Conservation (phyloP, 768 basidiomycete genomes). For the Aureoboletus auriporus region DNA sequence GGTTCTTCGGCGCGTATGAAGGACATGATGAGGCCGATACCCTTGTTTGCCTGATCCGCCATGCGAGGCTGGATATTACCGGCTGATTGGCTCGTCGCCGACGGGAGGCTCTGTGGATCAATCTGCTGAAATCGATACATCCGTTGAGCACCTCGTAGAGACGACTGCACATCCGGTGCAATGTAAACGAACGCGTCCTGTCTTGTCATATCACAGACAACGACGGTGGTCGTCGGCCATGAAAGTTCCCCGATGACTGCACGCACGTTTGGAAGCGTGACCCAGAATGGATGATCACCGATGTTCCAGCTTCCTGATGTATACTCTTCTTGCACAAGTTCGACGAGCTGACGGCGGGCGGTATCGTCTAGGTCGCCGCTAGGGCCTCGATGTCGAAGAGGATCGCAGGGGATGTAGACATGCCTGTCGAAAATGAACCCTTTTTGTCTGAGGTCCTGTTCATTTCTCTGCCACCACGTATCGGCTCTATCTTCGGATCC, state of each 20-base stretch:
- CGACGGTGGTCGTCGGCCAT: constrained; percentile 19
- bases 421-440: constrained; percentile 25
- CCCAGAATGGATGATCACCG: constrained; percentile 3
- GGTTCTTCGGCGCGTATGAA: constrained; percentile 6
- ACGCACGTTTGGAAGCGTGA: constrained; percentile 14
- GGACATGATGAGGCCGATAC: constrained; percentile 13
- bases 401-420: constrained; percentile 17
- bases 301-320: constrained; percentile 14
- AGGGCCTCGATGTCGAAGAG: neutral
- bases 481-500: constrained; percentile 27
- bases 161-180: constrained; percentile 6
- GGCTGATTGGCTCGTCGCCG: neutral
- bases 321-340: constrained; percentile 10
- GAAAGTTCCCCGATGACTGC: constrained; percentile 14
- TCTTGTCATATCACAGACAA: constrained; percentile 14
- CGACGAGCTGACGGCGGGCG: neutral
- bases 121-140: constrained; percentile 15
- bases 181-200: constrained; percentile 5
- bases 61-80: neutral
- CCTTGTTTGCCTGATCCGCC: constrained; percentile 1
- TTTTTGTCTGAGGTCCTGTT: constrained; percentile 8
- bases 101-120: constrained; percentile 6
- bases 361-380: neutral
- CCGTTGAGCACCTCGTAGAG: neutral
- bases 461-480: constrained; percentile 30